Percentiles rank a stretch among this genome's conserved stretches.
Conservation (phyloP, 1,284 basidiomycete genomes). For the Cutaneotrichosporon cyanovorans region DNA sequence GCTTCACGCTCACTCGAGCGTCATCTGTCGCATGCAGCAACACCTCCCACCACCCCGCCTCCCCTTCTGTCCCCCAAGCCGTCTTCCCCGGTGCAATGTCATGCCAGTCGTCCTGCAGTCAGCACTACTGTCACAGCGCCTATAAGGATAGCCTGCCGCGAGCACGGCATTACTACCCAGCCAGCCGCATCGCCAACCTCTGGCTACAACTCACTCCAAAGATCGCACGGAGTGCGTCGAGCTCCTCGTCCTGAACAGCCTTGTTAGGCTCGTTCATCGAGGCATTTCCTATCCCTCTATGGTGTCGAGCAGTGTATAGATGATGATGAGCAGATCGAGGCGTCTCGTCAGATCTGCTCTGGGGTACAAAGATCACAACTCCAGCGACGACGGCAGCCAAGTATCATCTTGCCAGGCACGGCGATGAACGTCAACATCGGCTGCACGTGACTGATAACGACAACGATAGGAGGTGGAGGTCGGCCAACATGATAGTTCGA, state of each 20-base stretch:
- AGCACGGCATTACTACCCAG: too few relatives aligned
- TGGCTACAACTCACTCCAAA: slow-evolving; percentile 22
- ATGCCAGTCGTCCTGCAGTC: slow-evolving; percentile 38
- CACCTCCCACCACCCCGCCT: slow-evolving; percentile 42
- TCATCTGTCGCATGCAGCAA: slow-evolving; percentile 30
- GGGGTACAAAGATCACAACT: not conserved
- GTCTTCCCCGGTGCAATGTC: slow-evolving; percentile 39
- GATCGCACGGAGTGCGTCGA: slow-evolving; percentile 40
- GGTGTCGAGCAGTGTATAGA: not conserved
- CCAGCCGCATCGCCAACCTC: too few relatives aligned
- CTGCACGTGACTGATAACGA: too few relatives aligned
- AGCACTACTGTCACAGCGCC: too few relatives aligned
- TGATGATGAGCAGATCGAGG: not conserved
- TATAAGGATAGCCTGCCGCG: too few relatives aligned
- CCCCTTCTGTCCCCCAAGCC: slow-evolving; percentile 40
- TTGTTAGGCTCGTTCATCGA: slow-evolving; percentile 36
- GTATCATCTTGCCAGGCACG: too few relatives aligned
- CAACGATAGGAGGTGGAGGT: too few relatives aligned
- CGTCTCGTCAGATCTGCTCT: too few relatives aligned
- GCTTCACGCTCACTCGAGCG: slow-evolving; percentile 30
- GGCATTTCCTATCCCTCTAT: slow-evolving; percentile 15
- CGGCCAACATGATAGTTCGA: too few relatives aligned
- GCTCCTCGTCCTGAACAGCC: slow-evolving; percentile 40
- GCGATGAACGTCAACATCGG: too few relatives aligned
- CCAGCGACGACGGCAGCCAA: not conserved